phyloP scores from a whole-genome alignment of 2,329 filamentous ascomycete genomes.

The Xylariaceae sp. region DNA sequence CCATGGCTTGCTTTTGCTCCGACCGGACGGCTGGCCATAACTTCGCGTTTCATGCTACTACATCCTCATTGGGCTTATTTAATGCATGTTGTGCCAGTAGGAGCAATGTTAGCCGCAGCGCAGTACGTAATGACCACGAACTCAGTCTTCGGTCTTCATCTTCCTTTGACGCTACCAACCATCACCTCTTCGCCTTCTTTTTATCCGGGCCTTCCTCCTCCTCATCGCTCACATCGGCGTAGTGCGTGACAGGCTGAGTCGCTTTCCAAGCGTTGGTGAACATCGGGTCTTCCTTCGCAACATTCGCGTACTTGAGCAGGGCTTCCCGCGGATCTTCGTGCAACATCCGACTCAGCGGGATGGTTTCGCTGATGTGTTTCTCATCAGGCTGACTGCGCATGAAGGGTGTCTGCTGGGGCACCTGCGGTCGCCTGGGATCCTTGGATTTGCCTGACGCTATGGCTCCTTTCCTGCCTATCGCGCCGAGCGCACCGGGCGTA shows the following conservation, averaged over 20 bases:
- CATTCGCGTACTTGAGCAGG: conserved; percentile 88
- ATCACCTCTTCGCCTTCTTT: conserved; percentile 55
- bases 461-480: conserved; percentile 61
- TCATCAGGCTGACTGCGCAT: conserved; percentile 87
- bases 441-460: conserved; percentile 71
- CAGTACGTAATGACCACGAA: neutral
- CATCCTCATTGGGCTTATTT: no score
- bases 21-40: no score
- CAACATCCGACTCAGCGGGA: conserved; percentile 86
- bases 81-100: no score
- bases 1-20: no score
- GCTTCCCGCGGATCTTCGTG: conserved; percentile 96
- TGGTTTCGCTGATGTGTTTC: conserved; percentile 81
- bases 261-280: conserved; percentile 92
- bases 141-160: neutral
- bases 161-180: no score
- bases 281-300: conserved; percentile 86
- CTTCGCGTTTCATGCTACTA: no score
- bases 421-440: conserved; percentile 80
- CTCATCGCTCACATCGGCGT: conserved; percentile 83
- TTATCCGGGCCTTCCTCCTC: conserved; percentile 70
- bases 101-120: neutral
- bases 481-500: conserved; percentile 57
- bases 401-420: conserved; percentile 83
- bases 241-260: conserved; percentile 89